These are phyloP conservation scores for Dioscorea zingiberensis DNA, from an alignment of 106 monocot genomes.

Conservation along the genomic window DNA sequence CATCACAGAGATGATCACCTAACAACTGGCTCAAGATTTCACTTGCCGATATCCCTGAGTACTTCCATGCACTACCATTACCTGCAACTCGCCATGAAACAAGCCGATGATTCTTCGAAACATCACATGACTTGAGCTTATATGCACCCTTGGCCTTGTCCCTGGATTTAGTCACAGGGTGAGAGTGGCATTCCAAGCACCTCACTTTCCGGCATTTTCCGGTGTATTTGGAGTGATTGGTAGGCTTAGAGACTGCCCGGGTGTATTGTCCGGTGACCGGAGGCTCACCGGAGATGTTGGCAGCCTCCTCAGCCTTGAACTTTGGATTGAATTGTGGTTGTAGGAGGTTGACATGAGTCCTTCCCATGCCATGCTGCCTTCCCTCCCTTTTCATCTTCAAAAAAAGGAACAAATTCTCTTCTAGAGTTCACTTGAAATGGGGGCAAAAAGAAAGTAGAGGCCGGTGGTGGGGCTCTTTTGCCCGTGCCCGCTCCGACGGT, in stretches of 20 bases:
- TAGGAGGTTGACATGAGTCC: background rate
- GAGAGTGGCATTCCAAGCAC: slow-evolving; percentile 34
- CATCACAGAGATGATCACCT: slow-evolving; percentile 17
- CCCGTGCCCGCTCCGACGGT: too few species aligned
- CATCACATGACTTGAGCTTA: slow-evolving; percentile 55
- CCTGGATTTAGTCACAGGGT: slow-evolving; percentile 44
- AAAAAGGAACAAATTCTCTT: too few species aligned
- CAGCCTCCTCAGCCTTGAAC: background rate
- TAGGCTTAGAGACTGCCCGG: slow-evolving; percentile 27
- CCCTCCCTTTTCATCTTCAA: slow-evolving; percentile 72
- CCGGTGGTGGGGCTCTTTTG: too few species aligned
- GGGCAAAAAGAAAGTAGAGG: too few species aligned
- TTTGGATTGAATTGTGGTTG: slow-evolving; percentile 2
- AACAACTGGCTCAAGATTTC: slow-evolving; percentile 24
- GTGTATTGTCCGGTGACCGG: slow-evolving; percentile 8
- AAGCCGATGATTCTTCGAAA: slow-evolving; percentile 48
- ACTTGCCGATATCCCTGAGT: slow-evolving; percentile 36
- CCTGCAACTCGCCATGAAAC: slow-evolving; percentile 49
- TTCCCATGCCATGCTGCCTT: slow-evolving; percentile 46
- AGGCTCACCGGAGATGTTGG: slow-evolving; percentile 4
- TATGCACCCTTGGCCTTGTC: slow-evolving; percentile 62
- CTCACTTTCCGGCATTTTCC: slow-evolving; percentile 39
- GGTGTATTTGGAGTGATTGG: slow-evolving; percentile 57
- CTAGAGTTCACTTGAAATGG: too few species aligned
- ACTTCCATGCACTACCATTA: background rate